A percentile compares a stretch with the other conserved stretches of the same genome.
These are phyloP conservation scores for Fusarium kyushuense DNA, from an alignment of 2,329 filamentous ascomycete genomes.

Conservation along the genomic window DNA sequence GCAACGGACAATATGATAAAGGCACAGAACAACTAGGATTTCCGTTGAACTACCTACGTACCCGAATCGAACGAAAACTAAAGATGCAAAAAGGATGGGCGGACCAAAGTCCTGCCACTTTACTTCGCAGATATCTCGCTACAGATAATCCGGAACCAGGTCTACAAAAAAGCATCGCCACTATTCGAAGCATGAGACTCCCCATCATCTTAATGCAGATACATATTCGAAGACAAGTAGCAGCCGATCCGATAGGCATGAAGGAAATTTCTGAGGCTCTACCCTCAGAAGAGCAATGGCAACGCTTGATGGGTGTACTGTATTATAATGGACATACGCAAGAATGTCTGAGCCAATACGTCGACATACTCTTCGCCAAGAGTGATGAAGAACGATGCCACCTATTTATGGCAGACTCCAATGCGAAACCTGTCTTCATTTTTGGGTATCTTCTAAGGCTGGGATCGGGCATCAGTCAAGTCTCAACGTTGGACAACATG, in stretches of 20 bases:
- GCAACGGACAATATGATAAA: background rate
- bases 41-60: background rate
- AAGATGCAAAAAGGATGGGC: conserved; percentile 40
- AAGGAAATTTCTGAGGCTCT: conserved; percentile 43
- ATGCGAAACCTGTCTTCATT: conserved; percentile 48
- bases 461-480: conserved; percentile 43
- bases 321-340: conserved; percentile 39
- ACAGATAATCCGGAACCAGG: conserved; percentile 9
- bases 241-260: conserved; percentile 23
- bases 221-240: conserved; percentile 45
- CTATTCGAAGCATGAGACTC: conserved; percentile 46
- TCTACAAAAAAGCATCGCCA: conserved; percentile 38
- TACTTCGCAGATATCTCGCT: conserved; percentile 44
- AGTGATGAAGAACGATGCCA: conserved; percentile 51
- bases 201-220: conserved; percentile 52
- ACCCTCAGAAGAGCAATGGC: conserved; percentile 44
- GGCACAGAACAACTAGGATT: background rate
- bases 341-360: conserved; percentile 44
- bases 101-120: conserved; percentile 41
- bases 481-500: conserved; percentile 44
- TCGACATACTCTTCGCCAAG: conserved; percentile 48
- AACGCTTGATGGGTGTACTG: conserved; percentile 35
- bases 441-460: conserved; percentile 50
- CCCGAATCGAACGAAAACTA: conserved; percentile 38
- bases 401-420: conserved; percentile 47